Percentiles rank a stretch among this genome's conserved stretches.
Conservation (phyloP, 192 early-diverging fungal species). For the Bifiguratus adelaidae region DNA sequence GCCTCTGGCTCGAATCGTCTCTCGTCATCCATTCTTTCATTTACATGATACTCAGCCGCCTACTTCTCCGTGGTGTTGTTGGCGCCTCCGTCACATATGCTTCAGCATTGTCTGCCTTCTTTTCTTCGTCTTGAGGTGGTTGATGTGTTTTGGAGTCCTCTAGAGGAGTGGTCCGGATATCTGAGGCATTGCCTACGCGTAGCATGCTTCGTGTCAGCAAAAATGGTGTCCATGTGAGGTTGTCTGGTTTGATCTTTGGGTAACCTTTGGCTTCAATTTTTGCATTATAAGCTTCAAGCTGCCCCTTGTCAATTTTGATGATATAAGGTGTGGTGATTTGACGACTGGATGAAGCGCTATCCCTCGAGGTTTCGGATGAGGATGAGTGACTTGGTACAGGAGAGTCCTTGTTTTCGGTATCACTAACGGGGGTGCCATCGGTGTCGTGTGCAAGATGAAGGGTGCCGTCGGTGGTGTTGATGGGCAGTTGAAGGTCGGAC, state of each 20-base stretch:
- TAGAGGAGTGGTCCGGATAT: too few species aligned
- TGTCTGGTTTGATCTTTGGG: constrained; percentile 39
- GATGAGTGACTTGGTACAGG: neutral
- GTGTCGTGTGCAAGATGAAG: neutral
- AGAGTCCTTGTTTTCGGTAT: constrained; percentile 1
- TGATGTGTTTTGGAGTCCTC: too few species aligned
- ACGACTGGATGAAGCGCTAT: too few species aligned
- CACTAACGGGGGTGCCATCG: constrained; percentile 9
- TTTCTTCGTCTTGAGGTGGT: too few species aligned
- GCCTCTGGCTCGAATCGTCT: too few species aligned
- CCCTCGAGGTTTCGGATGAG: neutral
- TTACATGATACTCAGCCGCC: too few species aligned
- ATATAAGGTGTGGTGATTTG: constrained; percentile 18
- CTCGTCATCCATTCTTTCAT: too few species aligned
- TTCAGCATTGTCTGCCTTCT: too few species aligned
- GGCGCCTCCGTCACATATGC: too few species aligned
- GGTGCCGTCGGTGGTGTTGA: neutral
- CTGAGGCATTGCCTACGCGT: too few species aligned
- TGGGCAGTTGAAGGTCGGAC: too few species aligned
- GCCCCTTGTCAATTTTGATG: constrained; percentile 32
- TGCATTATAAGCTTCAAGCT: constrained; percentile 27
- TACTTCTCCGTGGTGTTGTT: too few species aligned
- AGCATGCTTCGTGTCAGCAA: constrained; percentile 27
- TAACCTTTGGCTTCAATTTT: constrained; percentile 37
- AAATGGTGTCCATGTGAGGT: constrained; percentile 63